Base-by-base conservation (phyloP, 306 rosid species). In the Fagus crenata region DNA sequence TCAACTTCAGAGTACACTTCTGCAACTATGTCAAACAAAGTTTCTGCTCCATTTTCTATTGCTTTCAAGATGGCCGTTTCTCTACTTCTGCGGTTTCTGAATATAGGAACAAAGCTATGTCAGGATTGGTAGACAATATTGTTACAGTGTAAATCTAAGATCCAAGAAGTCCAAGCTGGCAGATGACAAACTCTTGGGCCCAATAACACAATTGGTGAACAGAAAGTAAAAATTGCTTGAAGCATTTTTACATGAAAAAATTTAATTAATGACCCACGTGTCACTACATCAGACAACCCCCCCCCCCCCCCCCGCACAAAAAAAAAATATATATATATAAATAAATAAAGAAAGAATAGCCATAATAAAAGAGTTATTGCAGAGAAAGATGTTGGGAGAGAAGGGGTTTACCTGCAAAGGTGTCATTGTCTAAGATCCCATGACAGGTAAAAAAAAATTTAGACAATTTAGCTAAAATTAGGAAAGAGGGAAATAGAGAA, bases 31-130 rank as follows among this genome's bases (percentile, higher is more conserved):
- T 91, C 97, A 81, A 88, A 91, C 83, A 93, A 73, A 35, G 96
- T 87, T 65, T 81, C 80, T 2, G 92, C 97, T 82, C 98, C 98
- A 75, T 83, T 86, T 83, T 93, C 91, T 77, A 93, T 93, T 6
- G 91, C 97, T 81, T 84, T 86, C 86, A 91, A 77, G 80, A 91
- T 86, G 76, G 78, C 41, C 71, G 86, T 81, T 85, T 91, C 97
- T 79, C 98, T 90, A 51, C 72, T 80, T 83, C 91, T 83, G 49
- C 97, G 97, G 35, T 93, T 93, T 90, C 98, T 93, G 92, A 74
- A 88, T 76, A 79, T 74, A 69, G 73, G 49, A 72, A 46, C 35
- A 72, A 61, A 55, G 77, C 74, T 46, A 49, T 18, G 3, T 58
- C 51, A 59, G 28, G 53, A 41, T 14, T 59, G 15, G 11, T 9